A percentile compares a stretch with the other conserved stretches of the same genome.
Conservation (phyloP, 2,329 filamentous ascomycete species). For the Lachnum nothofagi region DNA sequence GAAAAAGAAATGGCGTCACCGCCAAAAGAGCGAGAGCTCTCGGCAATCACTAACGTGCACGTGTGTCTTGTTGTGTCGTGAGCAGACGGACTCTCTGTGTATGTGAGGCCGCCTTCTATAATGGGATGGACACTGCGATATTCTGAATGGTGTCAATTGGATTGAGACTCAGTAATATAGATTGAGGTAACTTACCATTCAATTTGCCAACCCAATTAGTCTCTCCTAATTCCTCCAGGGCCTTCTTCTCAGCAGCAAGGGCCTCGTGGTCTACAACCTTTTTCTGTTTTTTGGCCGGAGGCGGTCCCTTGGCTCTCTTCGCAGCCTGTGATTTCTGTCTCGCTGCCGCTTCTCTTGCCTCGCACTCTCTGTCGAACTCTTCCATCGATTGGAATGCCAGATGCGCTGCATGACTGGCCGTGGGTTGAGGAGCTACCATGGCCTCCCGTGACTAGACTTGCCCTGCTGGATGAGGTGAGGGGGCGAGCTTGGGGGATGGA, state of each 20-base stretch:
- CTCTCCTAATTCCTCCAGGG: slow-evolving; percentile 22
- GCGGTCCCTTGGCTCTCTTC: neutral
- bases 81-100: slow-evolving; percentile 5
- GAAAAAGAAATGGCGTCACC: slow-evolving; percentile 15
- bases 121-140: slow-evolving; percentile 22
- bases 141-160: slow-evolving; percentile 16
- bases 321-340: neutral
- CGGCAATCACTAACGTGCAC: slow-evolving; percentile 22
- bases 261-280: slow-evolving; percentile 8
- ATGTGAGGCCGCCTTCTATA: slow-evolving; percentile 7
- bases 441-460: neutral
- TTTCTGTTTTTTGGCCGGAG: slow-evolving; percentile 14
- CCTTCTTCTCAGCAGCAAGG: slow-evolving; percentile 13
- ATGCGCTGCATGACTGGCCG: neutral
- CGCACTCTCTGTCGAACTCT: slow-evolving; percentile 16
- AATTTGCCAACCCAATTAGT: slow-evolving; percentile 31
- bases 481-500: too few relatives aligned
- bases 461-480: too few relatives aligned
- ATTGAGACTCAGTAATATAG: neutral
- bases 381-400: slow-evolving; percentile 10
- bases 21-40: slow-evolving; percentile 22
- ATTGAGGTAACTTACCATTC: slow-evolving; percentile 17
- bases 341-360: slow-evolving; percentile 4
- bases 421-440: too few relatives aligned
- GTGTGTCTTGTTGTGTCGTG: slow-evolving; percentile 17